Percentiles rank a stretch among this genome's conserved stretches.
These are phyloP conservation scores for Xanthoparmelia taractica DNA, from an alignment of 495 filamentous ascomycete genomes.

Conservation along the genomic window DNA sequence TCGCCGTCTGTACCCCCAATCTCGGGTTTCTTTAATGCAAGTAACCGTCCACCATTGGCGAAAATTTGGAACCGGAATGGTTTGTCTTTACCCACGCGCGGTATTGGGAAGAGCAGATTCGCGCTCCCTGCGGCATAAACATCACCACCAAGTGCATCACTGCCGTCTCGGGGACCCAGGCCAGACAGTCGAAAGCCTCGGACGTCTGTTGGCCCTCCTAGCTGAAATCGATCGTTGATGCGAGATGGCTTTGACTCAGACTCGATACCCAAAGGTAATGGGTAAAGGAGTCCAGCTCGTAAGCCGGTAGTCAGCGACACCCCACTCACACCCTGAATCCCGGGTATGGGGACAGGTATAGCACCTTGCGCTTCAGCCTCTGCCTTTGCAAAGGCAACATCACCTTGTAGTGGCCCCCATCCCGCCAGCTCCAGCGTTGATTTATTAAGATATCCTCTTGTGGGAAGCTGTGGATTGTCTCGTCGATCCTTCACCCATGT, in stretches of 20 bases:
- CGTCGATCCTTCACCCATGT: constrained; percentile 71
- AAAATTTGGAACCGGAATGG: constrained; percentile 87
- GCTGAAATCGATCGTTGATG: constrained; percentile 88
- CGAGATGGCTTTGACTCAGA: constrained; percentile 54
- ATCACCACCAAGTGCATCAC: constrained; percentile 83
- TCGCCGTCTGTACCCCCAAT: constrained; percentile 47
- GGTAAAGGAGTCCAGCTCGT: constrained; percentile 56
- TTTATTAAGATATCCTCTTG: constrained; percentile 69
- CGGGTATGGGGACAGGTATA: constrained; percentile 60
- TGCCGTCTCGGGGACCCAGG: constrained; percentile 76
- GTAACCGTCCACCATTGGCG: constrained; percentile 77
- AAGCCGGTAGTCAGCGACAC: constrained; percentile 61
- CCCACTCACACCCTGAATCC: constrained; percentile 59
- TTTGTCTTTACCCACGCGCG: constrained; percentile 64
- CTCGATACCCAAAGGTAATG: constrained; percentile 48
- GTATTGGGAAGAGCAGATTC: constrained; percentile 76
- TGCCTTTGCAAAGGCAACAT: constrained; percentile 82
- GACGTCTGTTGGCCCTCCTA: constrained; percentile 90
- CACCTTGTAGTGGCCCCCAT: constrained; percentile 73
- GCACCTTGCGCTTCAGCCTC: constrained; percentile 75
- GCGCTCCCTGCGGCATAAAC: constrained; percentile 81
- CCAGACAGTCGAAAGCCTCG: constrained; percentile 87
- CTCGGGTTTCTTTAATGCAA: constrained; percentile 59
- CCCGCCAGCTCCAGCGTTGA: constrained; percentile 76
- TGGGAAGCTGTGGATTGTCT: constrained; percentile 75